Percentiles rank a stretch among this genome's conserved stretches.
Conservation (phyloP, 2,329 filamentous ascomycete genomes). For the Neopestalotiopsis sp. region DNA sequence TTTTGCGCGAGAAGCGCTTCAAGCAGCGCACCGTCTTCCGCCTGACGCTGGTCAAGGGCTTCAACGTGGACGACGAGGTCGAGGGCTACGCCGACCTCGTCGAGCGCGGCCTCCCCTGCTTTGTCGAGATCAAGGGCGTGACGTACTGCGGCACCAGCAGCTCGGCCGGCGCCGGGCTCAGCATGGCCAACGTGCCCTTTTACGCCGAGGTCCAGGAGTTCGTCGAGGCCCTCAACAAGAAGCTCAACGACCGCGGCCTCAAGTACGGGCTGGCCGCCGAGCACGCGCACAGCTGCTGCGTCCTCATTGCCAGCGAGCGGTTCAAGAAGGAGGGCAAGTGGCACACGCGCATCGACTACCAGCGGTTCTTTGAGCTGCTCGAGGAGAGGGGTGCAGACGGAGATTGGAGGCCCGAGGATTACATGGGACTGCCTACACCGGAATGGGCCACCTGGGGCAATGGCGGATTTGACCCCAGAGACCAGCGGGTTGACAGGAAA, state of each 20-base stretch:
- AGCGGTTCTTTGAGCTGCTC: conserved; percentile 83
- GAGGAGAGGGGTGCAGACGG: conserved; percentile 70
- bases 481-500: conserved; percentile 86
- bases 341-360: conserved; percentile 92
- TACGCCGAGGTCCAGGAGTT: conserved; percentile 90
- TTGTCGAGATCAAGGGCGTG: conserved; percentile 95
- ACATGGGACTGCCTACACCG: conserved; percentile 82
- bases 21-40: conserved; percentile 93
- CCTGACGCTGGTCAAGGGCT: conserved; percentile 94
- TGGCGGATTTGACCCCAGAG: conserved; percentile 90
- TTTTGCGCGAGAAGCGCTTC: conserved; percentile 82
- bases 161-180: conserved; percentile 82
- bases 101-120: conserved; percentile 84
- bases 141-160: conserved; percentile 95
- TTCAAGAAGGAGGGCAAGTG: conserved; percentile 81
- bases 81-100: conserved; percentile 90
- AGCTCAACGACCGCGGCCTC: conserved; percentile 73
- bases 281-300: conserved; percentile 93
- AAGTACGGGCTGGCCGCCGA: conserved; percentile 92
- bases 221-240: conserved; percentile 74
- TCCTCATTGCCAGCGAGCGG: conserved; percentile 81
- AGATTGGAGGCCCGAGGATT: conserved; percentile 86
- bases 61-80: conserved; percentile 95
- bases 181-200: conserved; percentile 97
- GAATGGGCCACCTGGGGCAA: conserved; percentile 97